Evolutionary conservation across 208 protist genomes (phyloP).

Genomic region (Crithidia brevicula): DNA sequence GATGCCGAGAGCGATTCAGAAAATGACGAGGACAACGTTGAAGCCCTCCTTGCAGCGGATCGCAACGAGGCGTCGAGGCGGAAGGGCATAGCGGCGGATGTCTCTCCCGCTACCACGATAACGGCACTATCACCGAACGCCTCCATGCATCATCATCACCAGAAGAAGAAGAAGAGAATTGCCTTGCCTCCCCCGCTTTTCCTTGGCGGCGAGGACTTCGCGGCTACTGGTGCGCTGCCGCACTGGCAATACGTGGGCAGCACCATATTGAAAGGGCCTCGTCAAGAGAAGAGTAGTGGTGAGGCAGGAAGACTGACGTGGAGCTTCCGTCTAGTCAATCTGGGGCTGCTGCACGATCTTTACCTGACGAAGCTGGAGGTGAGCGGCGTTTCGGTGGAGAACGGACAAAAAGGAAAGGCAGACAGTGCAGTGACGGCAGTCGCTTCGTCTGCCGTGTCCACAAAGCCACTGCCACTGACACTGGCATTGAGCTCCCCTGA

Average conservation of each 20-base stretch:
- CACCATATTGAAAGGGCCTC: too few species aligned
- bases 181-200: slow-evolving; percentile 21
- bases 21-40: background rate
- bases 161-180: background rate
- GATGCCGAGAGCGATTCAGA: slow-evolving; percentile 10
- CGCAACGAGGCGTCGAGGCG: background rate
- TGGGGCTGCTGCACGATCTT: slow-evolving; percentile 13
- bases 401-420: background rate
- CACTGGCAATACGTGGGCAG: slow-evolving; percentile 3
- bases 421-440: background rate
- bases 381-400: background rate
- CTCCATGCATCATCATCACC: background rate
- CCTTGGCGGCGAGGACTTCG: slow-evolving; percentile 13
- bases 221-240: slow-evolving; percentile 7
- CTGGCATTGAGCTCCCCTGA: background rate
- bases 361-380: slow-evolving; percentile 18
- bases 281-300: background rate
- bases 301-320: background rate
- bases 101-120: background rate
- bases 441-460: too few species aligned
- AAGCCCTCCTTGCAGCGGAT: background rate
- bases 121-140: background rate
- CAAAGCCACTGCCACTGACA: too few species aligned
- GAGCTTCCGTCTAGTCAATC: slow-evolving; percentile 16
- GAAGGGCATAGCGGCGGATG: too few species aligned